Evolutionary conservation across 805 yeast genomes (phyloP), one percentile per base, ranked within the genome.

Genomic region (Komagataella populi): DNA sequence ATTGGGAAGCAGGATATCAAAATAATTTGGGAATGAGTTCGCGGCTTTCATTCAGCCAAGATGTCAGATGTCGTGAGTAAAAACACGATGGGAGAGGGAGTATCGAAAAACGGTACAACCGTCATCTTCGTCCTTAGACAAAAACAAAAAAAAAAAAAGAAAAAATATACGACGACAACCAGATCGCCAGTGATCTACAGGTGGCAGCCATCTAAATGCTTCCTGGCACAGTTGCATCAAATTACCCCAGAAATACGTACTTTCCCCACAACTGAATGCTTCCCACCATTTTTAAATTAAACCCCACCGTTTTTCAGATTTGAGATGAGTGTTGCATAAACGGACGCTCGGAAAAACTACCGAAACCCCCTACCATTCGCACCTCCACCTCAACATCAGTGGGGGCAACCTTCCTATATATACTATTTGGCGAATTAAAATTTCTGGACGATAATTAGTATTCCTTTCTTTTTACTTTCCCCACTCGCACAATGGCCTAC

Each of bases 401-500:
- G 39, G 39, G 39, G 39, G 39, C 39, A 30, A 12, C 8, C 10
- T 24, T 7, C 10, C 5, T 30, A 30, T 30, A 30, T 30, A 30
- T 8, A 30, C 20, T 20, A 20, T 20, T 20, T 30, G 39, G 39
- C 39, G 10, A 30, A 30, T 6, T 30, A 14, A 30, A 5, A 30
- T 30, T 30, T 20, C 20, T 20, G 20, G 20, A 20, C 20, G 20
- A 6, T 30, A 12, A 10, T 8, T 5, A 10, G 10, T 30, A 10
- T 30, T 10, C 14, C 36, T 30, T 30, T 30, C 14, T 30, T 30
- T 30, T 30, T 20, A 4, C 20, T 20, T 20, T 20, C 39, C 10
- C 14, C 47, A 45, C 22, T 23, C 47, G n/a, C 44, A 44, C 20
- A 18, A 49, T 49, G 51, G 45, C 23, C 8, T 45, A 49, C 51